These are phyloP conservation scores for Starmerella bombi DNA, from an alignment of 805 yeast genomes.

Conservation along the genomic window DNA sequence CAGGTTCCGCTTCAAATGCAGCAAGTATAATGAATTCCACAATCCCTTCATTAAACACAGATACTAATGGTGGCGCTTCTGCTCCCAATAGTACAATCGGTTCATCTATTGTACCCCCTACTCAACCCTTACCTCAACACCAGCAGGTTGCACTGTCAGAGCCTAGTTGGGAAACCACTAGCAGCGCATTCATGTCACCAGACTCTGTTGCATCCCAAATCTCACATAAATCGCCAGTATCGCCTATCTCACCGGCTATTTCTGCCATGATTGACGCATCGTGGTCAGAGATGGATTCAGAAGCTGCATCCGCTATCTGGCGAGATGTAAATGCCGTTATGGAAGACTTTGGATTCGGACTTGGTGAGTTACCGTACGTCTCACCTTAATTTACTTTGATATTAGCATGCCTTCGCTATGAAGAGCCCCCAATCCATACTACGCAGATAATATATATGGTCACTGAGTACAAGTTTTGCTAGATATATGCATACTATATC, in stretches of 20 bases:
- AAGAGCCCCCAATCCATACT: too few species aligned
- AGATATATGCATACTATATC: neutral
- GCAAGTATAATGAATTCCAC: neutral
- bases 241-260: slow-evolving; percentile 13
- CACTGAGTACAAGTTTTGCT: too few species aligned
- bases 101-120: neutral
- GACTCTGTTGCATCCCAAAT: slow-evolving; percentile 5
- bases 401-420: too few species aligned
- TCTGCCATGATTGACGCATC: slow-evolving; percentile 10
- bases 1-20: neutral
- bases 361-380: slow-evolving; percentile 19
- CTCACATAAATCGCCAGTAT: slow-evolving; percentile 2
- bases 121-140: neutral
- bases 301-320: slow-evolving; percentile 34
- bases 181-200: slow-evolving; percentile 11
- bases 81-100: neutral
- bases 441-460: too few species aligned
- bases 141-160: neutral
- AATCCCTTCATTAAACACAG: neutral
- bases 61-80: neutral
- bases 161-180: slow-evolving; percentile 1
- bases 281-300: slow-evolving; percentile 13
- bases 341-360: slow-evolving; percentile 73
- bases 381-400: slow-evolving; percentile 8
- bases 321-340: slow-evolving; percentile 77